Evolutionary conservation across 208 protist genomes (phyloP).

Genomic region (Naegleria fowleri): DNA sequence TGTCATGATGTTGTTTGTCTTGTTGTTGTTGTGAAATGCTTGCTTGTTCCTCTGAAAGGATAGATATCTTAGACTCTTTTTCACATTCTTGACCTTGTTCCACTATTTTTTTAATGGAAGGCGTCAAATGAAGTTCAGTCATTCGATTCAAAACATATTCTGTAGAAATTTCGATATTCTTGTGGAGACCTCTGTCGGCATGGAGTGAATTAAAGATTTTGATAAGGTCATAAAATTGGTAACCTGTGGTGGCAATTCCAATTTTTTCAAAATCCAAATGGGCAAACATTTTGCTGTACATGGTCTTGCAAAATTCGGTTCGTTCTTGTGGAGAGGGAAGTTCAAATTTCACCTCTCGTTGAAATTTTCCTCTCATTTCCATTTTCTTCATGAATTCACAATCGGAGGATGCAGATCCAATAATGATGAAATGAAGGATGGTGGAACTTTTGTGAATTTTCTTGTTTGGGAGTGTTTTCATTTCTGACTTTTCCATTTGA

Average conservation of each 20-base stretch:
- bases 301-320: neutral
- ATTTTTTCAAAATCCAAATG: neutral
- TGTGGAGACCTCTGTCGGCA: neutral
- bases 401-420: neutral
- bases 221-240: neutral
- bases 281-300: neutral
- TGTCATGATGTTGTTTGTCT: no score
- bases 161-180: neutral
- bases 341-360: neutral
- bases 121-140: neutral
- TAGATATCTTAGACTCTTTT: no score
- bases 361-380: slow-evolving; percentile 14
- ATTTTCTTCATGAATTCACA: neutral
- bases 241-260: neutral
- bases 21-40: no score
- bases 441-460: neutral
- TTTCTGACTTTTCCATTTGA: neutral
- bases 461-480: neutral
- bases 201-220: neutral
- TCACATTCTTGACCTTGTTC: neutral
- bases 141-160: neutral
- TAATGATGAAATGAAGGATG: neutral
- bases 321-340: neutral
- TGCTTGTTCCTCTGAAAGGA: no score
- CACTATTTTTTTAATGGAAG: neutral